These are phyloP conservation scores for Truncatella angustata DNA, from an alignment of 2,329 filamentous ascomycete species.

Conservation along the genomic window DNA sequence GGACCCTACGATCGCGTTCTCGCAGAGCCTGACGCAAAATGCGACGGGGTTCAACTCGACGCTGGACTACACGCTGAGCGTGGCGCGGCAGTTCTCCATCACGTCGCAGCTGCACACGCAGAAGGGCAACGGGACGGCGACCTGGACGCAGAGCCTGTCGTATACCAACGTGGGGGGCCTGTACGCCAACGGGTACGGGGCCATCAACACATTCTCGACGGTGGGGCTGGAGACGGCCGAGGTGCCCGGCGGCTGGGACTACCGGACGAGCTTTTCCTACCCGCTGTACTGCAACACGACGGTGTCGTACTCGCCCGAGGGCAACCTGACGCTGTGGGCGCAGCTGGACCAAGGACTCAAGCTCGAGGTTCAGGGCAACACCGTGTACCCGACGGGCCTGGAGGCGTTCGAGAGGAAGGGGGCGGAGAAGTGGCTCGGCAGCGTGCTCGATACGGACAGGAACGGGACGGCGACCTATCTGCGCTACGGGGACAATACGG, in stretches of 20 bases:
- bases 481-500: slow-evolving; percentile 41
- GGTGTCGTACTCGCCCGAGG: slow-evolving; percentile 38
- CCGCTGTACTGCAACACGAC: slow-evolving; percentile 59
- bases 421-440: slow-evolving; percentile 20
- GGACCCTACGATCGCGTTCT: slow-evolving; percentile 47
- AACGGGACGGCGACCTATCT: slow-evolving; percentile 58
- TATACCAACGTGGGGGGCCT: slow-evolving; percentile 52
- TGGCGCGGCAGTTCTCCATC: slow-evolving; percentile 53
- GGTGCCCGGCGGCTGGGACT: slow-evolving; percentile 26
- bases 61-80: slow-evolving; percentile 56
- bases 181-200: slow-evolving; percentile 25
- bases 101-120: slow-evolving; percentile 51
- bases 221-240: slow-evolving; percentile 42
- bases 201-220: slow-evolving; percentile 30
- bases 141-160: slow-evolving; percentile 57
- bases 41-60: slow-evolving; percentile 56
- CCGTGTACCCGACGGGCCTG: slow-evolving; percentile 56
- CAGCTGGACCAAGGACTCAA: slow-evolving; percentile 39
- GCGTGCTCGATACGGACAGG: slow-evolving; percentile 47
- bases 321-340: slow-evolving; percentile 45
- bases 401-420: slow-evolving; percentile 47
- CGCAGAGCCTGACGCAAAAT: slow-evolving; percentile 43
- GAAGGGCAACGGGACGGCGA: slow-evolving; percentile 35
- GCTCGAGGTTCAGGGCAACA: slow-evolving; percentile 34
- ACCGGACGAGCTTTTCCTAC: slow-evolving; percentile 50